Base-by-base conservation (phyloP, 2,329 filamentous ascomycete species). In the Penicillium glabrum region DNA sequence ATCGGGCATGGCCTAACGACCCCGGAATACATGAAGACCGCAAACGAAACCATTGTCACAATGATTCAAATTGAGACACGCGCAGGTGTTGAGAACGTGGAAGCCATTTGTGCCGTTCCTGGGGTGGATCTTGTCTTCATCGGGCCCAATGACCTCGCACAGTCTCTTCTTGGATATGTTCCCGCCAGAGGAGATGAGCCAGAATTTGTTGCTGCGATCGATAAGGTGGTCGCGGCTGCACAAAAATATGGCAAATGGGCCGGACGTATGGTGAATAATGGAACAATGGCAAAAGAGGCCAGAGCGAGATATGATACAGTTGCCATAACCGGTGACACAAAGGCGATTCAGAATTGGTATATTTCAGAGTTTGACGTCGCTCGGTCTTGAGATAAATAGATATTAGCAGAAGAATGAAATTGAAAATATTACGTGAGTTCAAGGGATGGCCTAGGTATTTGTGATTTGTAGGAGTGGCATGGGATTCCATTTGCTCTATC, bases 211-310 rank as follows among this genome's bases (percentile, higher is more conserved):
- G 76, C 77, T 33, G 87, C 87, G 19, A 83, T 90, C 53, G 78
- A 79, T 46, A 83, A 79, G 58, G 79, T 87, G 46, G 75, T 86
- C 10, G 75, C 76, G 13, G 86, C 87, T 3, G 82, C 84, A 3
- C 77, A 80, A 51, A 81, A 79, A 59, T 81, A 87, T 11, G 86
- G 86, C 21, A 90, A 89, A 74, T 88, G 87, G 76, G 82, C 81
- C 6, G 88, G 84, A 0, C 74, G 79, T 2, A 74, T 83, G 72
- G 74, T 77, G 1, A 80, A 81, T 56, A 73, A 82, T 63, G 77
- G 78, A 46, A 65, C 66, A 3, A 58, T 65, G 49, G 73, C 75
- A 5, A 81, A 80, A 70, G 70, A 77, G 58, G 72, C 64, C 7
- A 66, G 67, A 46, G 54, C 67, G 29, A 64, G 46, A 14, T 81